These are phyloP conservation scores for Melaleuca quinquenervia DNA, from an alignment of 345 rosid genomes.

Conservation along the genomic window DNA sequence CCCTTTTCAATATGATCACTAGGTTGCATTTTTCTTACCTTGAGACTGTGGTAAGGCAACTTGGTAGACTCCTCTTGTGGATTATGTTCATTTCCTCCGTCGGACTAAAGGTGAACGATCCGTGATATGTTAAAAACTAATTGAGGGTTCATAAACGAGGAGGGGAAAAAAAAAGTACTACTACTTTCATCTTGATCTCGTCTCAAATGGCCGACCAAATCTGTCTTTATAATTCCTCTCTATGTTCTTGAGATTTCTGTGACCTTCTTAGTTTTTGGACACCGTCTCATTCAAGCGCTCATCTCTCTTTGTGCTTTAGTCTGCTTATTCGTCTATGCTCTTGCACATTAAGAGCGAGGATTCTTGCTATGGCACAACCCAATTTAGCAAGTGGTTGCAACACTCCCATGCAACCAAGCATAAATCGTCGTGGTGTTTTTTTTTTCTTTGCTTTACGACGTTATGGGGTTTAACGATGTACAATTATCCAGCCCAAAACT, in stretches of 20 bases:
- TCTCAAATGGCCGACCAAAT: not conserved
- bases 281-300: not conserved
- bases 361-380: too few species aligned
- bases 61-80: not conserved
- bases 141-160: not conserved
- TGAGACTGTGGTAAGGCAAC: not conserved
- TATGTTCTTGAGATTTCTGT: not conserved
- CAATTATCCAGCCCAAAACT: not conserved
- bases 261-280: not conserved
- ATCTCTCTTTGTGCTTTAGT: not conserved
- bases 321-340: not conserved
- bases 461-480: too few species aligned
- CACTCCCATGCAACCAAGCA: too few species aligned
- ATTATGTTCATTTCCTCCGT: not conserved
- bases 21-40: not conserved
- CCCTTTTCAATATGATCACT: not conserved
- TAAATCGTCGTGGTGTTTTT: too few species aligned
- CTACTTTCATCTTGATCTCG: not conserved
- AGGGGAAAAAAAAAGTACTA: accelerated
- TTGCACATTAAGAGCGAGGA: not conserved
- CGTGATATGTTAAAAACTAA: not conserved
- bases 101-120: not conserved
- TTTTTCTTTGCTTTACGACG: too few species aligned
- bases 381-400: too few species aligned
- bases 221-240: not conserved